These are phyloP conservation scores for Leishmania turanica DNA, from an alignment of 208 protist genomes.

Conservation along the genomic window DNA sequence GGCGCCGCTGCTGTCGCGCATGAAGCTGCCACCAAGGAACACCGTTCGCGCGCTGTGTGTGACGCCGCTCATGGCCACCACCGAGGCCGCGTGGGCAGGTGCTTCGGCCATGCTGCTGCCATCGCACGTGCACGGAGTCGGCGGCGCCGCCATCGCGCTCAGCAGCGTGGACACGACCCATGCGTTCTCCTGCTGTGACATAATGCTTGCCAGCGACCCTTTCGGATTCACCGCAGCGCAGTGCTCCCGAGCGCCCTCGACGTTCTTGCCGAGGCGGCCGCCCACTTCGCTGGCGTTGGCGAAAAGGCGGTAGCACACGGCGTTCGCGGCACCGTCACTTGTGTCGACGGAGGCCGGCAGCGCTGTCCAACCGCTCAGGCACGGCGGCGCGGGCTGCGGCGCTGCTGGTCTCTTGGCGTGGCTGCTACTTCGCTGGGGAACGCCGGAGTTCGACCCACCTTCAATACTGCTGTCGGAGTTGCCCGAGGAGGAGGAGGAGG, in stretches of 20 bases:
- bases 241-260: constrained; percentile 29
- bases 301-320: constrained; percentile 58
- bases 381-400: constrained; percentile 41
- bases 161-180: constrained; percentile 46
- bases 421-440: not conserved
- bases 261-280: constrained; percentile 36
- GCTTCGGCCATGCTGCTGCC: not conserved
- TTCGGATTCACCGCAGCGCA: constrained; percentile 51
- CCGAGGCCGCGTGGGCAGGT: no score
- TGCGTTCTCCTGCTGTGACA: constrained; percentile 39
- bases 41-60: constrained; percentile 24
- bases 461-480: not conserved
- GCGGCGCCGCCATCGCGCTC: not conserved
- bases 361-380: constrained; percentile 51
- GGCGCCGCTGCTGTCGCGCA: constrained; percentile 32
- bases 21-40: constrained; percentile 60
- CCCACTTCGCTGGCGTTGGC: constrained; percentile 31
- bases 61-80: no score
- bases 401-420: constrained; percentile 33
- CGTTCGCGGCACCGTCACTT: constrained; percentile 23
- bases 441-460: not conserved
- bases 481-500: not conserved
- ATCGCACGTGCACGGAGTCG: not conserved
- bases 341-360: constrained; percentile 30
- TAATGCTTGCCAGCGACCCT: constrained; percentile 50